Evolutionary conservation across 2,329 filamentous ascomycete genomes (phyloP).

Genomic region (Botryotinia convoluta): DNA sequence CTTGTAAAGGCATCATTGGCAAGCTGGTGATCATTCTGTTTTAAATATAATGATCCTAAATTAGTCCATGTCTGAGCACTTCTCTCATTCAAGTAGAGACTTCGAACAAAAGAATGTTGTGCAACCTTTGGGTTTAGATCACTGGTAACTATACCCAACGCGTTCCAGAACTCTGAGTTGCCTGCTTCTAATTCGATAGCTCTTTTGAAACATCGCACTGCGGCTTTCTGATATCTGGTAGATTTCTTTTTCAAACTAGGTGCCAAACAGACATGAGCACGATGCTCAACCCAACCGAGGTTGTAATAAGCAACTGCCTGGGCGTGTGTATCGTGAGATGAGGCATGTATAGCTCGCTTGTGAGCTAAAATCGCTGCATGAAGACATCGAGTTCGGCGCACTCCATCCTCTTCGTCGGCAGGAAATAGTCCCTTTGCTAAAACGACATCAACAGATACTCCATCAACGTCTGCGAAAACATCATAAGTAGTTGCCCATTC

Average conservation of each 20-base stretch:
- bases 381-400: slow-evolving; percentile 57
- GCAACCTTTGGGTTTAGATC: slow-evolving; percentile 81
- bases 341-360: slow-evolving; percentile 77
- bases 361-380: slow-evolving; percentile 77
- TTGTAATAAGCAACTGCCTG: slow-evolving; percentile 98
- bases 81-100: slow-evolving; percentile 86
- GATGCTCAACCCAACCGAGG: slow-evolving; percentile 88
- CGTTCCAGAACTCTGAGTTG: slow-evolving; percentile 96
- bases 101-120: slow-evolving; percentile 90
- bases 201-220: slow-evolving; percentile 88
- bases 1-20: slow-evolving; percentile 87
- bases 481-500: slow-evolving; percentile 55
- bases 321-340: slow-evolving; percentile 73
- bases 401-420: slow-evolving; percentile 36
- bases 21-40: slow-evolving; percentile 80
- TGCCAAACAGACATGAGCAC: slow-evolving; percentile 68
- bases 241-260: slow-evolving; percentile 52
- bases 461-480: slow-evolving; percentile 67
- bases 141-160: slow-evolving; percentile 86
- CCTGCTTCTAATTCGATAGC: slow-evolving; percentile 93
- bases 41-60: slow-evolving; percentile 77
- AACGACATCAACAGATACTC: slow-evolving; percentile 47
- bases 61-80: slow-evolving; percentile 88
- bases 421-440: slow-evolving; percentile 38
- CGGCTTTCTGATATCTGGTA: slow-evolving; percentile 70